These are phyloP conservation scores for Heterococcus sp. DNA, from an alignment of 108 stramenopile species.

Conservation along the genomic window DNA sequence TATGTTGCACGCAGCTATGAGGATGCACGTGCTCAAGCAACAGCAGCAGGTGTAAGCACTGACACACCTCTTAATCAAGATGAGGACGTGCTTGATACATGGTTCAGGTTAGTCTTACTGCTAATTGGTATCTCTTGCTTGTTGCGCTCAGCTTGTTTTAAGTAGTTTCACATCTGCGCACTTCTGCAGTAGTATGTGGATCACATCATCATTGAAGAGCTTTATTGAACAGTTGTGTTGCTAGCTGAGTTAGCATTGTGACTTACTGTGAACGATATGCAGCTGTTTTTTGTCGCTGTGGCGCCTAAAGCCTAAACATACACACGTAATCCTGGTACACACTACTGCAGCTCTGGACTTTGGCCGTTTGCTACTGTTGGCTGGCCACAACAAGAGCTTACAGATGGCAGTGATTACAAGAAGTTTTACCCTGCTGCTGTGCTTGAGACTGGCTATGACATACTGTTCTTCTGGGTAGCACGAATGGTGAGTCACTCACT, in stretches of 20 bases:
- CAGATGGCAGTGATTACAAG: constrained; percentile 1
- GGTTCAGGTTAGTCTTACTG: constrained; percentile 69
- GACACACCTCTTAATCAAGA: constrained; percentile 72
- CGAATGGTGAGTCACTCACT: background rate
- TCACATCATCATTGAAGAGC: background rate
- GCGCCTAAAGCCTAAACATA: too few relatives aligned
- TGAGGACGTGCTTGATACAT: constrained; percentile 98
- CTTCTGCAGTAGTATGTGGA: too few relatives aligned
- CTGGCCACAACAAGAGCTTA: constrained; percentile 46
- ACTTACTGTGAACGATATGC: too few relatives aligned
- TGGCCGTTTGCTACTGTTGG: constrained; percentile 96
- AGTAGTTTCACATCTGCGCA: too few relatives aligned
- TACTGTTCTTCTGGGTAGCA: constrained; percentile 99
- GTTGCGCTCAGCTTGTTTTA: too few relatives aligned
- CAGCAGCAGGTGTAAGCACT: constrained; percentile 3
- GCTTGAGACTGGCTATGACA: constrained; percentile 98
- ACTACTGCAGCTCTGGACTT: constrained; percentile 79
- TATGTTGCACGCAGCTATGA: constrained; percentile 72
- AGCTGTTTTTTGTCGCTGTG: too few relatives aligned
- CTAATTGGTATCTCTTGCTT: too few relatives aligned
- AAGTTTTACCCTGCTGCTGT: constrained; percentile 87
- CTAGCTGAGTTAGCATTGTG: too few relatives aligned
- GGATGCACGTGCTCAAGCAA: constrained; percentile 28
- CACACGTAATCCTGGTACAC: too few relatives aligned
- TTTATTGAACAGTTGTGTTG: background rate